Evolutionary conservation across 345 rosid species (phyloP).

Genomic region (Linum lewisii): DNA sequence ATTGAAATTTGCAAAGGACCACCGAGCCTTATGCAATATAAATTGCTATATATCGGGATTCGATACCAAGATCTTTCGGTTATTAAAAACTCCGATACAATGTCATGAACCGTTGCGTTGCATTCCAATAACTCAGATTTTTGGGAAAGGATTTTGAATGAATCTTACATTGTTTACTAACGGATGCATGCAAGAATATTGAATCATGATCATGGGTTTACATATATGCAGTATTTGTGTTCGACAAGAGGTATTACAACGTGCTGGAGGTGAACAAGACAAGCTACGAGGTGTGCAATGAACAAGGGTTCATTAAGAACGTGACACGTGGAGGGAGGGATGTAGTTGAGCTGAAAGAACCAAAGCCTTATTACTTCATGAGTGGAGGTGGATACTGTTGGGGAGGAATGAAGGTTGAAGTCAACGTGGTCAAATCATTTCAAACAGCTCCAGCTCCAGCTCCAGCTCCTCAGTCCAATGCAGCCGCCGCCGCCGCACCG

Average conservation of each 20-base stretch:
- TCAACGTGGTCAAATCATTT: conserved; percentile 27
- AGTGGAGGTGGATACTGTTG: conserved; percentile 50
- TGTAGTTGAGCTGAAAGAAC: conserved; percentile 40
- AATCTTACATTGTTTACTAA: too few species aligned
- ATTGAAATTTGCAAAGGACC: too few species aligned
- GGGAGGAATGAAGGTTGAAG: conserved; percentile 44
- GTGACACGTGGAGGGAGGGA: conserved; percentile 57
- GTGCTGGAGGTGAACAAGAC: conserved; percentile 59
- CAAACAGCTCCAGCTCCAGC: conserved; percentile 11
- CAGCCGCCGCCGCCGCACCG: too few species aligned
- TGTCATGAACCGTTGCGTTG: too few species aligned
- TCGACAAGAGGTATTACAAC: conserved; percentile 29
- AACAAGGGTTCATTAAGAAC: conserved; percentile 32
- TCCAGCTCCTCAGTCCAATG: neutral
- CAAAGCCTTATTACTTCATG: conserved; percentile 50
- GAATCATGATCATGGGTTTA: neutral
- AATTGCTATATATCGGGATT: too few species aligned
- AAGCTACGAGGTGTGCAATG: conserved; percentile 40
- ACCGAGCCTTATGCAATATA: too few species aligned
- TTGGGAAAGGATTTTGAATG: too few species aligned
- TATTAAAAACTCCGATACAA: too few species aligned
- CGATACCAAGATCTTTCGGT: too few species aligned
- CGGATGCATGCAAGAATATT: too few species aligned
- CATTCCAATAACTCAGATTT: too few species aligned
- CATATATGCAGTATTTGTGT: conserved; percentile 30